A percentile compares a stretch with the other conserved stretches of the same genome.
phyloP scores from a whole-genome alignment of 208 protist genomes.

The Wallacemonas sp. region DNA sequence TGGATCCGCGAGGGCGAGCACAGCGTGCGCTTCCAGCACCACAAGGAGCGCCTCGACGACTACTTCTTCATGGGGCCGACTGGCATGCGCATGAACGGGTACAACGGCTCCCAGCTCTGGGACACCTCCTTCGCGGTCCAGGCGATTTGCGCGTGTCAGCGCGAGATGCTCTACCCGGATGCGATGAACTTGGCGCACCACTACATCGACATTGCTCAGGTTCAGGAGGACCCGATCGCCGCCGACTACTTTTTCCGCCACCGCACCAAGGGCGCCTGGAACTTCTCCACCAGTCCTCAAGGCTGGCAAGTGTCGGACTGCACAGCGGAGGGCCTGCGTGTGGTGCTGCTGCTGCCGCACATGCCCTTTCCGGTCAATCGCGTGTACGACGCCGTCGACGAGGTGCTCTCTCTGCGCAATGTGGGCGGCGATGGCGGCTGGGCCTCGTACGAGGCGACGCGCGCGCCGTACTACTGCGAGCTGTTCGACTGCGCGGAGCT shows the following conservation, averaged over 20 bases:
- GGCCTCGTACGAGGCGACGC: conserved; percentile 95
- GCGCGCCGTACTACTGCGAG: conserved; percentile 91
- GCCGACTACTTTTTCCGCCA: conserved; percentile 92
- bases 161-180: conserved; percentile 60
- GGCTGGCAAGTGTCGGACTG: conserved; percentile 97
- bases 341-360: conserved; percentile 73
- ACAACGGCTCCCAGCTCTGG: conserved; percentile 99
- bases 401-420: conserved; percentile 96
- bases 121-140: conserved; percentile 97
- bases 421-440: conserved; percentile 90
- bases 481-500: conserved; percentile 95
- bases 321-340: conserved; percentile 96
- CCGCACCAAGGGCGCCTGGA: conserved; percentile 96
- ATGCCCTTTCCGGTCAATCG: conserved; percentile 47
- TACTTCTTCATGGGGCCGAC: conserved; percentile 95
- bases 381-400: conserved; percentile 91
- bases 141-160: conserved; percentile 86
- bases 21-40: conserved; percentile 81
- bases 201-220: conserved; percentile 94
- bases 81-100: conserved; percentile 98
- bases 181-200: conserved; percentile 87
- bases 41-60: conserved; percentile 92
- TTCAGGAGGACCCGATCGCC: conserved; percentile 89
- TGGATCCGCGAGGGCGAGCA: conserved; percentile 91
- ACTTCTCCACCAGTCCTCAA: conserved; percentile 96